phyloP scores from a whole-genome alignment of 2,329 filamentous ascomycete genomes.

The Fulvia fulva region DNA sequence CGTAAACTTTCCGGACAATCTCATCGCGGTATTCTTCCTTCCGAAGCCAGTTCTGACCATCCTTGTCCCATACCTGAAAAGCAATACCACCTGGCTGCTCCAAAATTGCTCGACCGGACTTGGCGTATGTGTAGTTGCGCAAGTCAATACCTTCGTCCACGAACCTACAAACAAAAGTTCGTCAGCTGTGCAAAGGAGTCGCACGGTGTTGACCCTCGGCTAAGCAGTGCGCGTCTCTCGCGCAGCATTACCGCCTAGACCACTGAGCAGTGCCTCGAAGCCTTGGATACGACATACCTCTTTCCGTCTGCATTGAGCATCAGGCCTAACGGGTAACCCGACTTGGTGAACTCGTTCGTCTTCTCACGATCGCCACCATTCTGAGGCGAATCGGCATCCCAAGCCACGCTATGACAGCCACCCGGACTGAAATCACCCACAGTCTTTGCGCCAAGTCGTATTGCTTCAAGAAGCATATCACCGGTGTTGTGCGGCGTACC shows the following conservation, averaged over 20 bases:
- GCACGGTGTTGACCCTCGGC: not conserved
- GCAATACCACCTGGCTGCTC: slow-evolving; percentile 55
- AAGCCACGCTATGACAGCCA: slow-evolving; percentile 61
- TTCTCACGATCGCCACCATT: slow-evolving; percentile 54
- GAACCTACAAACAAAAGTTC: not conserved
- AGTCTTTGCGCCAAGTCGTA: slow-evolving; percentile 49
- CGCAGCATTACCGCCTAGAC: not conserved
- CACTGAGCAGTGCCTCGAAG: not conserved
- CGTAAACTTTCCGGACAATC: slow-evolving; percentile 52
- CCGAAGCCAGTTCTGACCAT: slow-evolving; percentile 51
- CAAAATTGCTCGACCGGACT: slow-evolving; percentile 60
- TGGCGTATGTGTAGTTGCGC: slow-evolving; percentile 65
- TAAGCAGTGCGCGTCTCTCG: not conserved
- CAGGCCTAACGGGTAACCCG: slow-evolving; percentile 62
- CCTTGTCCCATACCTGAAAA: slow-evolving; percentile 62
- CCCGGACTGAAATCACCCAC: slow-evolving; percentile 55
- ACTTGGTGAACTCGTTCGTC: slow-evolving; percentile 66
- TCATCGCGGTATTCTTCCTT: slow-evolving; percentile 60
- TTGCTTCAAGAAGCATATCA: slow-evolving; percentile 53
- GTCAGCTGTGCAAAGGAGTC: not conserved
- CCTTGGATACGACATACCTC: slow-evolving; percentile 46
- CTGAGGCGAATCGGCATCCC: slow-evolving; percentile 59
- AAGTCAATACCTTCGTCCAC: slow-evolving; percentile 64
- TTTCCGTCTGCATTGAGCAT: slow-evolving; percentile 59
- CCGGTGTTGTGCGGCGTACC: slow-evolving; percentile 64